Percentiles rank a stretch among this genome's conserved stretches.
Evolutionary conservation across 2,329 filamentous ascomycete species (phyloP).

Genomic region (Fusarium tupiense): DNA sequence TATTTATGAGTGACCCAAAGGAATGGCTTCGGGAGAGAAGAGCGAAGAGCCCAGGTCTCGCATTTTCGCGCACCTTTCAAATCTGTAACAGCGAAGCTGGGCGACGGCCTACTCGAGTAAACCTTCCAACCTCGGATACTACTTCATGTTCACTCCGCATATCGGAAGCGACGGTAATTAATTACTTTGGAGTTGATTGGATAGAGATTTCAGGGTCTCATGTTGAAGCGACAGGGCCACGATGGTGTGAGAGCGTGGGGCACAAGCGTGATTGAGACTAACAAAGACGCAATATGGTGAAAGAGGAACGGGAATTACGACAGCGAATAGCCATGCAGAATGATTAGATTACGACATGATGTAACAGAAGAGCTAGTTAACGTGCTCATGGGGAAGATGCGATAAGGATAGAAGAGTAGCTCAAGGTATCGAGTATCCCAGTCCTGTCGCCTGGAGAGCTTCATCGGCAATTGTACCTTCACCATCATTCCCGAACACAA

Average conservation of each 20-base stretch:
- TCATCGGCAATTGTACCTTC: background rate
- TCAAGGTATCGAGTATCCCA: background rate
- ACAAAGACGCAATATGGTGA: constrained; percentile 16
- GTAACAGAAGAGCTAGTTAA: constrained; percentile 26
- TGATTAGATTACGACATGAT: constrained; percentile 17
- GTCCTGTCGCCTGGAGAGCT: background rate
- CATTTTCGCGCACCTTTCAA: background rate
- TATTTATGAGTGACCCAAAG: background rate
- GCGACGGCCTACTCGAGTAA: background rate
- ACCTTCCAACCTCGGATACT: background rate
- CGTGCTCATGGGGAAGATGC: constrained; percentile 19
- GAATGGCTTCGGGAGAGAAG: rapidly evolving
- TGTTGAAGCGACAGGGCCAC: constrained; percentile 2
- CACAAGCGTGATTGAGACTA: constrained; percentile 33
- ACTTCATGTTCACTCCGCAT: background rate
- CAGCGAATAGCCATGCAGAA: constrained; percentile 4
- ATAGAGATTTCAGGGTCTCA: background rate
- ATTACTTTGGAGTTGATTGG: background rate
- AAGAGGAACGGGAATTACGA: constrained; percentile 12
- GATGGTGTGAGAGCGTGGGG: constrained; percentile 42
- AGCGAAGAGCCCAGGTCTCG: too few relatives aligned
- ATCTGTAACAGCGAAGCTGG: background rate
- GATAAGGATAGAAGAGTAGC: constrained; percentile 14
- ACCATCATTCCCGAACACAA: background rate
- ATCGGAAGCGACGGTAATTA: background rate